Conservation (phyloP, 345 rosid genomes). For the Abelmoschus esculentus region DNA sequence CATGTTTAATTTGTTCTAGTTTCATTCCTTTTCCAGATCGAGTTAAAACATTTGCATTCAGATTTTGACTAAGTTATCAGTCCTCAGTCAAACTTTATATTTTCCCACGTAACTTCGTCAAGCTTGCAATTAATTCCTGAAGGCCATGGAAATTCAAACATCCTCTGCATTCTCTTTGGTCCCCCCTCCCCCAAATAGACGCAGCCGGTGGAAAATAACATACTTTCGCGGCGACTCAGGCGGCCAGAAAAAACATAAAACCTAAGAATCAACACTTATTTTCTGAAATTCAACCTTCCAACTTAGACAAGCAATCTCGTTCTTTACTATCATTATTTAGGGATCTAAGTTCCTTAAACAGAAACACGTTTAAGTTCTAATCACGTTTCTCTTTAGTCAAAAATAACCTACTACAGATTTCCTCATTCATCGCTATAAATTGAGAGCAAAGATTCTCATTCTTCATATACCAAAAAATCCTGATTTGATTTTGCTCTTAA, state of each 20-base stretch:
- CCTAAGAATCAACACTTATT: not conserved
- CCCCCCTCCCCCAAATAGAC: no score
- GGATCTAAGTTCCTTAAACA: no score
- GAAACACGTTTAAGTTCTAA: no score
- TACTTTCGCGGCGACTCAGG: not conserved
- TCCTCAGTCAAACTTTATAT: not conserved
- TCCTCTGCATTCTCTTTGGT: not conserved
- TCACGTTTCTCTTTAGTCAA: constrained; percentile 2
- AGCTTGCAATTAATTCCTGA: not conserved
- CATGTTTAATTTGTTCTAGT: no score
- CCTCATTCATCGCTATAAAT: not conserved
- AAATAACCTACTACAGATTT: not conserved
- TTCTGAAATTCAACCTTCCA: constrained; percentile 14
- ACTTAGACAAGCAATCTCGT: constrained; percentile 19
- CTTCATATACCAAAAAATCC: not conserved
- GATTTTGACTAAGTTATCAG: not conserved
- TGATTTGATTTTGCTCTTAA: not conserved
- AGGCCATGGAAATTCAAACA: not conserved
- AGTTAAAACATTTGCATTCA: no score
- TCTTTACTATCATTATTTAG: not conserved
- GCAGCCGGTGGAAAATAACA: not conserved
- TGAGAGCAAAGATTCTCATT: not conserved
- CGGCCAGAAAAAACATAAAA: not conserved
- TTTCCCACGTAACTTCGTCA: not conserved
- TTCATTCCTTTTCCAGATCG: no score